phyloP scores from a whole-genome alignment of 78 protist species.

The Polysphondylium violaceum region DNA sequence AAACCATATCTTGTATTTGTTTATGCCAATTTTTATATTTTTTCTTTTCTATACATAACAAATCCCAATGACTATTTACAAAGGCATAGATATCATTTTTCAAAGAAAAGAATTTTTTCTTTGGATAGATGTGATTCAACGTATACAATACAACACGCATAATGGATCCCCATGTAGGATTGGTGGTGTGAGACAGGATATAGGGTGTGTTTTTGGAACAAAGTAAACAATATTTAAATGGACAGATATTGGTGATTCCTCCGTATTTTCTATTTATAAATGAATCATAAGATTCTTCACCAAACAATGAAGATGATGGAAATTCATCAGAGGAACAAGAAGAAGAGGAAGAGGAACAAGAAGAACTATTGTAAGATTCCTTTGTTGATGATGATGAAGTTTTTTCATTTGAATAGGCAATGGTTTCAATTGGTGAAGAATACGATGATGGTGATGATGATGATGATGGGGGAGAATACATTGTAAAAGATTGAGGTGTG shows the following conservation, averaged over 20 bases:
- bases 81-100: conserved; percentile 17
- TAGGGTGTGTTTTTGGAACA: not conserved
- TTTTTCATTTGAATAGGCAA: too few species aligned
- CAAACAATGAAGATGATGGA: too few species aligned
- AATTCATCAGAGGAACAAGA: too few species aligned
- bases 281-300: too few species aligned
- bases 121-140: not conserved
- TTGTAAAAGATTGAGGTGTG: too few species aligned
- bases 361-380: too few species aligned
- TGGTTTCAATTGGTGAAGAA: not conserved
- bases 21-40: conserved; percentile 17
- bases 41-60: not conserved
- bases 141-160: conserved; percentile 27
- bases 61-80: conserved; percentile 1
- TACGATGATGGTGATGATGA: not conserved
- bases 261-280: too few species aligned
- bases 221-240: conserved; percentile 9
- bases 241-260: too few species aligned
- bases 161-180: conserved; percentile 12
- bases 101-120: not conserved
- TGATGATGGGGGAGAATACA: not conserved
- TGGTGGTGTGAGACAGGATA: not conserved
- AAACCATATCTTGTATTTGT: conserved; percentile 59
- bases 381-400: too few species aligned
- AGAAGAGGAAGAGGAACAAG: too few species aligned